Base-by-base conservation (phyloP, 345 rosid species). In the Rubroshorea leprosula region DNA sequence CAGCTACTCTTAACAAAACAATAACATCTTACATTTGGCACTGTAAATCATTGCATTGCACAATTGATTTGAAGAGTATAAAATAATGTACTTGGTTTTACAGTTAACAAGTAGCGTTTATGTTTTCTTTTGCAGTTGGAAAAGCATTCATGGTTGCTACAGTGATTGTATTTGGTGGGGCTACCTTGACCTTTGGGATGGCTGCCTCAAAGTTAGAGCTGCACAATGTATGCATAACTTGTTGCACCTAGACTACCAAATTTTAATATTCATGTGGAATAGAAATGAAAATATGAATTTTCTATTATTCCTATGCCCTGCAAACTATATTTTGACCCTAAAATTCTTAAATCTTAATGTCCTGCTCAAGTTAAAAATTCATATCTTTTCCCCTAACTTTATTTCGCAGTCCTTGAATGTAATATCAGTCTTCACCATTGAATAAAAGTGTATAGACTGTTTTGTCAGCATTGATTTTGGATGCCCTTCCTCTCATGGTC, bases 141-240 rank as follows among this genome's bases (percentile, higher is more conserved):
- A 86, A 80, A 73, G 98, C 97, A 49, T 92, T 89, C 76, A 80
- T 78, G 46, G 81, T 73, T 19, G 95, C 95, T 14, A 92, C 93
- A 45, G 73, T 64, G 12, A 18, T 84, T 62, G 77, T 92, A 55
- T 92, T 89, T 69, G 96, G 96, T 49, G 90, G 90, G 24, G 82
- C 85, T 13, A 68, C 86, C 35, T 39, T 81, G 68, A 62, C 70
- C 18, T 79, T 89, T 67, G 79, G 83, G 60, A 64, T 76, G 23
- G 82, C 83, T 41, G 80, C 69, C 50, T 84, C 94, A 41, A 89
- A 76, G 72, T 78, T 92, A 20, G 78, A 84, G 64, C 43, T 86
- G 63, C 83, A 54, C 21, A 78, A 64, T 68, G 95, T 89, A 79
- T 65, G 87, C 59, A n/a, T 26, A 48, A 4, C 17, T 27, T 41